Conservation (phyloP, 176 grass and related monocot genomes). For the Zea luxurians region DNA sequence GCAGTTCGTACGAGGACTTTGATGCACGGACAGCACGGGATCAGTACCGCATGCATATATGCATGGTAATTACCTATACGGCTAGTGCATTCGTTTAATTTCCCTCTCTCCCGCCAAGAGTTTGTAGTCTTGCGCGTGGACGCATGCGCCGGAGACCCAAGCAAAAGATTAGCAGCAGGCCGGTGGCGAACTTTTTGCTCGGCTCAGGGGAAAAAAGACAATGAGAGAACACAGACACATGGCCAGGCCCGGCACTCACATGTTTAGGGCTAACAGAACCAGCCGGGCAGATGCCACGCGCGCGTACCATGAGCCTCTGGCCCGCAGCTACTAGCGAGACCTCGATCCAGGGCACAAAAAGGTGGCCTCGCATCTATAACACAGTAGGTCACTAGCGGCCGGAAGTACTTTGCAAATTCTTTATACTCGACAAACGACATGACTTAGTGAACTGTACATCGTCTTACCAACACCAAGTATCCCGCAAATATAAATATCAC, state of each 20-base stretch:
- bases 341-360: background rate
- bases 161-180: background rate
- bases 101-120: background rate
- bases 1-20: no score
- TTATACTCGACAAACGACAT: no score
- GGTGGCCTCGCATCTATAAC: no score
- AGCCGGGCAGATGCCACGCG: background rate
- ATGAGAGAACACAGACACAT: slow-evolving; percentile 17
- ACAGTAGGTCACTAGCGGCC: no score
- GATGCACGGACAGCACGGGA: no score
- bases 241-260: slow-evolving; percentile 13
- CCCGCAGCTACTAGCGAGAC: background rate
- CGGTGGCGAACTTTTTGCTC: slow-evolving; percentile 5
- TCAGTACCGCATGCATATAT: no score
- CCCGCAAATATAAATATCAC: no score
- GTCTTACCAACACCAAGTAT: no score
- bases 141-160: slow-evolving; percentile 15
- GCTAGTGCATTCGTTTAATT: background rate
- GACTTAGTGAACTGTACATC: no score
- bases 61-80: no score
- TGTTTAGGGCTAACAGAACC: background rate
- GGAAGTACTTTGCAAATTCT: no score
- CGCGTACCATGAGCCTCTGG: background rate
- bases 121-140: slow-evolving; percentile 26
- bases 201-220: background rate